Conservation (phyloP, 441 rosid genomes). For the Erodium moschatum region DNA sequence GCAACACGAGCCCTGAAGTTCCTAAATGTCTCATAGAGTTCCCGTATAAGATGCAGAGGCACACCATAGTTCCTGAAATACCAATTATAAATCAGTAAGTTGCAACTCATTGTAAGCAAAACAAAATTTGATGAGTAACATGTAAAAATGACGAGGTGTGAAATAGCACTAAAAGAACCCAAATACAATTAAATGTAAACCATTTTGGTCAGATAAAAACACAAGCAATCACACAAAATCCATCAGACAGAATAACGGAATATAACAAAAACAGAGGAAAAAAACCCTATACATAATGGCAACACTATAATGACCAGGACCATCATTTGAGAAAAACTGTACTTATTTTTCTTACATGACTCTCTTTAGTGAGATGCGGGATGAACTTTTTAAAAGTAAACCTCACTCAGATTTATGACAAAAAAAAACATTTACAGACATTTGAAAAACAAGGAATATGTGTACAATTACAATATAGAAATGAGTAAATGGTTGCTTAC, state of each 20-base stretch:
- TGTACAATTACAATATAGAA: neutral
- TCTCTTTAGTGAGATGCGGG: neutral
- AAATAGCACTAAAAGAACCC: neutral
- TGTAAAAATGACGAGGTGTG: neutral
- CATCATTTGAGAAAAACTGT: neutral
- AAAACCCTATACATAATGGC: neutral
- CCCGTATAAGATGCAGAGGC: slow-evolving; percentile 86
- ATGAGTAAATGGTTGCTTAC: slow-evolving; percentile 41
- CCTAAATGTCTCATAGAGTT: slow-evolving; percentile 93
- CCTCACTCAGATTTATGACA: neutral
- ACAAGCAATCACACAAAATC: no score
- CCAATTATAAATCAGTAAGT: slow-evolving; percentile 12
- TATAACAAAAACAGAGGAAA: no score
- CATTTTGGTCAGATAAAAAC: no score
- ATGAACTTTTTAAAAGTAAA: neutral
- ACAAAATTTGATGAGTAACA: neutral
- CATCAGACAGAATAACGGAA: no score
- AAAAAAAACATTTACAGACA: neutral
- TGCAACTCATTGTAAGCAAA: neutral
- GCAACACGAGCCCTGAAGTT: slow-evolving; percentile 86
- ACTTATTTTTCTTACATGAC: neutral
- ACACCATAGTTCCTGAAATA: slow-evolving; percentile 77
- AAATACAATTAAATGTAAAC: neutral
- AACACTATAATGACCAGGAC: neutral
- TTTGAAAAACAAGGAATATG: neutral